These are phyloP conservation scores for Alternaria gansuensis DNA, from an alignment of 2,329 filamentous ascomycete genomes.

Conservation along the genomic window DNA sequence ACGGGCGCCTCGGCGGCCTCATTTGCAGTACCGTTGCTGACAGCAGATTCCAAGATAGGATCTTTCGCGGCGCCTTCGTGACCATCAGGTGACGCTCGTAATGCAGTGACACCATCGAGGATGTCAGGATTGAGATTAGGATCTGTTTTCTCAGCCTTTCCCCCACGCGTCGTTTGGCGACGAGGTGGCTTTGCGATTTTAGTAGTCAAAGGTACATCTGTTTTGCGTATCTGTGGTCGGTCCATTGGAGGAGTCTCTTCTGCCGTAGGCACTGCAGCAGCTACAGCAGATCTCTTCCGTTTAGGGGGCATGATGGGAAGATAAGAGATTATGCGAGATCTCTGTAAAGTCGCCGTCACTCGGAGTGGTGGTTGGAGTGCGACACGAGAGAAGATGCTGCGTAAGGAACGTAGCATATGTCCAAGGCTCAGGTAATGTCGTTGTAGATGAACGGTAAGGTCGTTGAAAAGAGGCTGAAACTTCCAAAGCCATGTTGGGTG, in stretches of 20 bases:
- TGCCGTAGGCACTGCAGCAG: conserved; percentile 28
- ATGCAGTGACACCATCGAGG: conserved; percentile 54
- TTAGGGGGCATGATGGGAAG: conserved; percentile 40
- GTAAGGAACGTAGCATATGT: conserved; percentile 45
- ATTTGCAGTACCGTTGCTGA: conserved; percentile 23
- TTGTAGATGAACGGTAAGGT: conserved; percentile 10
- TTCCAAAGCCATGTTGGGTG: conserved; percentile 24
- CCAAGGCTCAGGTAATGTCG: conserved; percentile 18
- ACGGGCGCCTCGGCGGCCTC: conserved; percentile 26
- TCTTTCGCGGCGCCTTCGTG: conserved; percentile 32
- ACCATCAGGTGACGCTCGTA: conserved; percentile 57
- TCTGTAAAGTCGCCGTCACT: conserved; percentile 24
- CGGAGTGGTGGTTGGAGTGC: conserved; percentile 28
- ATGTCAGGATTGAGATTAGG: conserved; percentile 53
- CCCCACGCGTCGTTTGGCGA: conserved; percentile 41
- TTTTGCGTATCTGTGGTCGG: conserved; percentile 31
- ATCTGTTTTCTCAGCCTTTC: conserved; percentile 36
- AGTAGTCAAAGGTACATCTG: conserved; percentile 38
- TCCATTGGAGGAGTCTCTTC: conserved; percentile 20
- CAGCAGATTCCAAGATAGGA: conserved; percentile 21
- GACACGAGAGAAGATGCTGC: conserved; percentile 26
- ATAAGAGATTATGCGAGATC: conserved; percentile 14
- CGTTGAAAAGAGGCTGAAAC: conserved; percentile 12
- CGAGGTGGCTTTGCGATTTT: conserved; percentile 34
- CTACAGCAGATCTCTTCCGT: conserved; percentile 42